Conservation (phyloP, 2,329 filamentous ascomycete genomes). For the Colletotrichum aenigma region DNA sequence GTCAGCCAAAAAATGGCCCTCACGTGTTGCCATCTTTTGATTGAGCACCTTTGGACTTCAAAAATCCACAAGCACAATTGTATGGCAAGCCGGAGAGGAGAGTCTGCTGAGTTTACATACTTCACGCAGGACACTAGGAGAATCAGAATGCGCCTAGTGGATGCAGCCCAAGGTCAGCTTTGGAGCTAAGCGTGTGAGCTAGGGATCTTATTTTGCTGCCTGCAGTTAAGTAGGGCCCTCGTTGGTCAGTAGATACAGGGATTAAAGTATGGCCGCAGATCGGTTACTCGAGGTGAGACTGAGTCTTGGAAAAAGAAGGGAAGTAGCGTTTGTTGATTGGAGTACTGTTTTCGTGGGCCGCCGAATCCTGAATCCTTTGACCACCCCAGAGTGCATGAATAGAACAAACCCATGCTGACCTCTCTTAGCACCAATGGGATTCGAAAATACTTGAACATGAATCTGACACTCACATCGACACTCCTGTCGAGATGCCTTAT, state of each 20-base stretch:
- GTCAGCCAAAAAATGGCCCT: neutral
- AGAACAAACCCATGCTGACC: neutral
- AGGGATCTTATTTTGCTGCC: neutral
- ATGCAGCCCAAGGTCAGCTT: neutral
- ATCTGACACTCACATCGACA: rapidly evolving
- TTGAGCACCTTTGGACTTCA: too few relatives aligned
- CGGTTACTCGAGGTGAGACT: neutral
- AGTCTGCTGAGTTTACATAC: neutral
- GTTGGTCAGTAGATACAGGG: neutral
- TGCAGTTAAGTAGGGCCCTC: neutral
- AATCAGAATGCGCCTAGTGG: neutral
- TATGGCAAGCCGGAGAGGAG: neutral
- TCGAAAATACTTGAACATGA: neutral
- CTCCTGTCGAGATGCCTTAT: neutral
- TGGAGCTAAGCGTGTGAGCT: neutral
- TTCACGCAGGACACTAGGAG: neutral
- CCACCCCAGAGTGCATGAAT: neutral
- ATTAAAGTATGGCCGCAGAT: neutral
- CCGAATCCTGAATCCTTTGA: neutral
- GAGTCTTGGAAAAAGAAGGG: neutral
- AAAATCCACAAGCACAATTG: neutral
- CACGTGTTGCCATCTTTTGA: neutral
- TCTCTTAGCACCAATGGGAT: neutral
- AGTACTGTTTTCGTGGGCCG: neutral
- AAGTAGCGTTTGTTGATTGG: neutral